Percentiles rank a stretch among this genome's conserved stretches.
Conservation (phyloP, 495 filamentous ascomycete species). For the Trichoderma parareesei region DNA sequence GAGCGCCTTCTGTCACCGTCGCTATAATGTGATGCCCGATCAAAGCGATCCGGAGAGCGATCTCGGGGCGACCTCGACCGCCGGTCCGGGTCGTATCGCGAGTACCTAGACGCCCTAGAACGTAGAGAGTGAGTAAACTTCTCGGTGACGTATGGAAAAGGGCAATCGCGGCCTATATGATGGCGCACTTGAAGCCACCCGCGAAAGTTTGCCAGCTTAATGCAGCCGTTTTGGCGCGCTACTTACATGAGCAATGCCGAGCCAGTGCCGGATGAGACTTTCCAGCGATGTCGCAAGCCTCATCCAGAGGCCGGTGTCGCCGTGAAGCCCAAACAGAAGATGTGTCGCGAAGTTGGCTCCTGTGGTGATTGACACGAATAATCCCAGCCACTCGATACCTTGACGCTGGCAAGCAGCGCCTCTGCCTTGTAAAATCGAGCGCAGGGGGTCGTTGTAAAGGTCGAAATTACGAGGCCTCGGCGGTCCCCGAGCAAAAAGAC, state of each 20-base stretch:
- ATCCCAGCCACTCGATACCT: background rate
- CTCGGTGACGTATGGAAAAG: background rate
- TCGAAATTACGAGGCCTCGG: background rate
- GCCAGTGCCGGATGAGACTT: conserved; percentile 5
- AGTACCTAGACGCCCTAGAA: conserved; percentile 37
- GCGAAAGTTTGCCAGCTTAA: background rate
- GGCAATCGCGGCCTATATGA: too few relatives aligned
- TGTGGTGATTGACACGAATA: background rate
- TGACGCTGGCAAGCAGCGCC: background rate
- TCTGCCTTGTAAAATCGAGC: background rate
- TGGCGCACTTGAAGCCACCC: too few relatives aligned
- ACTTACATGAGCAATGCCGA: background rate
- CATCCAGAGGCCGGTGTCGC: background rate
- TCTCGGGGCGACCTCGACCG: conserved; percentile 49
- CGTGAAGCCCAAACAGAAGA: background rate
- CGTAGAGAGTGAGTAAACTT: background rate
- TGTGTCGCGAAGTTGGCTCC: background rate
- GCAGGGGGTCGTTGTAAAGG: background rate
- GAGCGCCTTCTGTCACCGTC: conserved; percentile 41
- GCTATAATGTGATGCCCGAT: conserved; percentile 40
- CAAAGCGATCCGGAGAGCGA: conserved; percentile 46
- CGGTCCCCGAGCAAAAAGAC: background rate
- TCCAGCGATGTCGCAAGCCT: background rate
- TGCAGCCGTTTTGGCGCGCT: conserved; percentile 10
- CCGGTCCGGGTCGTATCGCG: conserved; percentile 38